These are phyloP conservation scores for Cyberlindnera subsufficiens DNA, from an alignment of 805 yeast genomes.

Conservation along the genomic window DNA sequence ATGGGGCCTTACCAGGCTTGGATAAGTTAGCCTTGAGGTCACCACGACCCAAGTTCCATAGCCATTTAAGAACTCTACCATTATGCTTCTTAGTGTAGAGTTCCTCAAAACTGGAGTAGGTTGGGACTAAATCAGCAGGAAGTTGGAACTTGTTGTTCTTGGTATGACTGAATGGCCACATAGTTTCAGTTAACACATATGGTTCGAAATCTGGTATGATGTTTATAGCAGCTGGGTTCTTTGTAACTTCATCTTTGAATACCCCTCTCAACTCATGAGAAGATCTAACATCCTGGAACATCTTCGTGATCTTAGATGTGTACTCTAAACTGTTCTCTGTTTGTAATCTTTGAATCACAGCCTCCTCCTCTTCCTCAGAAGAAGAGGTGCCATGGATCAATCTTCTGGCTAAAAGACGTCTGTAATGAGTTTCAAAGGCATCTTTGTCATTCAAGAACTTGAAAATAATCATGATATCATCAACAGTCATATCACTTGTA, in stretches of 20 bases:
- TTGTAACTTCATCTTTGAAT: constrained; percentile 43
- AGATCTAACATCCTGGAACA: constrained; percentile 91
- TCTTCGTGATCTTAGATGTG: constrained; percentile 87
- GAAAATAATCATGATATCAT: constrained; percentile 82
- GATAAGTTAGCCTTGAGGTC: constrained; percentile 85
- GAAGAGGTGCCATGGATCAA: constrained; percentile 82
- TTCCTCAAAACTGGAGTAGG: constrained; percentile 61
- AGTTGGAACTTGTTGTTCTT: constrained; percentile 37
- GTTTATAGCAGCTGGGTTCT: constrained; percentile 26
- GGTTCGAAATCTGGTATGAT: constrained; percentile 56
- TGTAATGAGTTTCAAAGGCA: constrained; percentile 88
- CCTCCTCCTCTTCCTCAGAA: constrained; percentile 75
- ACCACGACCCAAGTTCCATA: constrained; percentile 91
- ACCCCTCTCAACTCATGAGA: constrained; percentile 67
- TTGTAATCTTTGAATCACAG: constrained; percentile 78
- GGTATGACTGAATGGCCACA: constrained; percentile 67
- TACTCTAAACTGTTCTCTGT: constrained; percentile 89
- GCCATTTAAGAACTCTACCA: constrained; percentile 91
- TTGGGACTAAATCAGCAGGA: constrained; percentile 60
- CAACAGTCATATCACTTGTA: constrained; percentile 67
- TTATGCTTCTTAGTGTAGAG: constrained; percentile 71
- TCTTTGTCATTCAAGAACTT: constrained; percentile 90
- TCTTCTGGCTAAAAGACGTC: constrained; percentile 84
- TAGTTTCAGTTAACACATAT: constrained; percentile 75
- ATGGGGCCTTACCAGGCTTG: constrained; percentile 76